phyloP scores from a whole-genome alignment of 768 basidiomycete species.

The Russula ochroleuca region DNA sequence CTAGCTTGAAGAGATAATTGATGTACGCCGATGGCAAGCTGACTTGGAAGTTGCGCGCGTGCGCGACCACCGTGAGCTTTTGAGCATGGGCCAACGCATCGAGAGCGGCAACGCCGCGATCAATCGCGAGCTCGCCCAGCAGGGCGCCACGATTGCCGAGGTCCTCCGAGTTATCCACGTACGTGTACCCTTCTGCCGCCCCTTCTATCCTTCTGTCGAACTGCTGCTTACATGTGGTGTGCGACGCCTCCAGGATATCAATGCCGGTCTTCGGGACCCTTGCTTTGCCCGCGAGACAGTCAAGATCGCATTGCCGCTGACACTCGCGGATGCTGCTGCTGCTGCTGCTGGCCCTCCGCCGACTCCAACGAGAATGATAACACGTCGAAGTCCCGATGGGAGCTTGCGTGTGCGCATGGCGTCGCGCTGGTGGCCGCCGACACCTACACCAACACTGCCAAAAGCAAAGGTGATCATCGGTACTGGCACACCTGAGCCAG shows the following conservation, averaged over 20 bases:
- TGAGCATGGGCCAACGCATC: slow-evolving; percentile 18
- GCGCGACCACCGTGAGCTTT: slow-evolving; percentile 23
- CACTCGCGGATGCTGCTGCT: not conserved
- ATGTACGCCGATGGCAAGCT: slow-evolving; percentile 21
- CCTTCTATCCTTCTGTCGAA: no score
- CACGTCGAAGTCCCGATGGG: not conserved
- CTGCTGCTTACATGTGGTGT: not conserved
- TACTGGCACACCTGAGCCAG: not conserved
- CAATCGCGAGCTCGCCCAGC: slow-evolving; percentile 23
- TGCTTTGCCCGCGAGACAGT: not conserved
- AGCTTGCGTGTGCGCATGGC: no score
- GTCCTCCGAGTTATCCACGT: slow-evolving; percentile 22
- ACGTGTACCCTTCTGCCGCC: not conserved
- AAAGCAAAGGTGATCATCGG: not conserved
- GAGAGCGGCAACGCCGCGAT: slow-evolving; percentile 23
- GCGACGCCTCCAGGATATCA: slow-evolving; percentile 4
- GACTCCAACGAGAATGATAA: not conserved
- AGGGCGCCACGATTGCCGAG: slow-evolving; percentile 23
- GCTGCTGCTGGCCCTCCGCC: not conserved
- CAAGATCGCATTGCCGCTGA: not conserved
- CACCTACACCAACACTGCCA: not conserved
- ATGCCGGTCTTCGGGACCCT: not conserved
- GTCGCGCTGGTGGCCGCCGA: not conserved
- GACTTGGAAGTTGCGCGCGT: slow-evolving; percentile 20
- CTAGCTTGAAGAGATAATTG: slow-evolving; percentile 23